Conservation (phyloP, 1,284 basidiomycete genomes). For the Cerrena zonata region DNA sequence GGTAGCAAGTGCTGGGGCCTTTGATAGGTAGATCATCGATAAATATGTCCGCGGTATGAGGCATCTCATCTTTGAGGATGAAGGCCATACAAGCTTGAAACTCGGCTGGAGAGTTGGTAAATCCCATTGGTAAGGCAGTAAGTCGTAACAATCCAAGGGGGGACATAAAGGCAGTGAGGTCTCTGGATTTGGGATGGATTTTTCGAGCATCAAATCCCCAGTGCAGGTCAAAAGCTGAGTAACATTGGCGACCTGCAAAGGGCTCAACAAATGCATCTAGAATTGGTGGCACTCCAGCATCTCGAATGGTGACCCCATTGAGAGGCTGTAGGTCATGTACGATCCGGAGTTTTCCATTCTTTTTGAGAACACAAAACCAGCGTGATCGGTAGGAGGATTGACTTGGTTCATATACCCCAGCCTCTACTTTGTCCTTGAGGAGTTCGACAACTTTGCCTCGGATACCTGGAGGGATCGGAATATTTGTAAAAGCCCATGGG, state of each 20-base stretch:
- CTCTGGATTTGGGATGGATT: constrained; percentile 21
- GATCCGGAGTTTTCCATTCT: constrained; percentile 30
- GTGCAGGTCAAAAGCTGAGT: constrained; percentile 11
- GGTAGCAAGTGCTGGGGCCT: constrained; percentile 20
- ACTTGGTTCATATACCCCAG: constrained; percentile 32
- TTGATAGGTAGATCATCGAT: constrained; percentile 27
- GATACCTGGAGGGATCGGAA: constrained; percentile 35
- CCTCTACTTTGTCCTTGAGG: constrained; percentile 27
- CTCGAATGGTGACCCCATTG: constrained; percentile 12
- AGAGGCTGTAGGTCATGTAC: constrained; percentile 30
- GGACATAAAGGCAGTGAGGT: constrained; percentile 19
- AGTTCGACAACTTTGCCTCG: constrained; percentile 28
- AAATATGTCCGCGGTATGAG: constrained; percentile 26
- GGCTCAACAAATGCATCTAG: constrained; percentile 14
- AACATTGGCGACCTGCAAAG: constrained; percentile 11
- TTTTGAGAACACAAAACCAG: constrained; percentile 39
- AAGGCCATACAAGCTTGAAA: constrained; percentile 30
- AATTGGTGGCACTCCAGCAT: constrained; percentile 12
- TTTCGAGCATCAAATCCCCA: constrained; percentile 12
- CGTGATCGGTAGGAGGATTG: constrained; percentile 33
- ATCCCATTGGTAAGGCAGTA: constrained; percentile 31
- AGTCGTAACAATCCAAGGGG: constrained; percentile 19
- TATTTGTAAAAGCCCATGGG: constrained; percentile 33
- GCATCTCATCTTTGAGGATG: constrained; percentile 32
- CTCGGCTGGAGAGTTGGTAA: constrained; percentile 32